Evolutionary conservation across 768 basidiomycete genomes (phyloP).

Genomic region (Rhizopogon vinicolor): DNA sequence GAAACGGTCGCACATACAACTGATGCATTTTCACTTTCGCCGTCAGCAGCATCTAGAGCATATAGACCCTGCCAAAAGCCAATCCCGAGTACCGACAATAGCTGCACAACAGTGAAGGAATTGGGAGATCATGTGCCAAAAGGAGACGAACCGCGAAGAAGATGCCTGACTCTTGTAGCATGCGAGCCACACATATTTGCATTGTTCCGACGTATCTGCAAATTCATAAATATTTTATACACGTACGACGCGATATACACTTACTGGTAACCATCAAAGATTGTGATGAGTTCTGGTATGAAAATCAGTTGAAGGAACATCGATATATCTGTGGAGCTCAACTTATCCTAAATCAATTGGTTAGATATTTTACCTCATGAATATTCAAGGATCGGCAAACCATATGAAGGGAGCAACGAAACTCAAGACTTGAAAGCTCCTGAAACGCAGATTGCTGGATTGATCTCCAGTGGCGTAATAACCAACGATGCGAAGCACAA

Average conservation of each 20-base stretch:
- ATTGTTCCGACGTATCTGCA: constrained; percentile 81
- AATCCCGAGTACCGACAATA: constrained; percentile 74
- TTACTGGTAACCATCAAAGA: constrained; percentile 80
- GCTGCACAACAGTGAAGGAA: constrained; percentile 32
- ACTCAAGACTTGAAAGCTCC: constrained; percentile 86
- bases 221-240: not conserved
- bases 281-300: constrained; percentile 61
- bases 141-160: constrained; percentile 71
- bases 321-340: constrained; percentile 22
- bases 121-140: not conserved
- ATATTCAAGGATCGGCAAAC: constrained; percentile 36
- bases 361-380: not conserved
- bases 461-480: constrained; percentile 32
- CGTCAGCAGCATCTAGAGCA: constrained; percentile 90
- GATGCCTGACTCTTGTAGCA: constrained; percentile 90
- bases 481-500: constrained; percentile 65
- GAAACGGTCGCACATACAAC: constrained; percentile 31
- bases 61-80: constrained; percentile 88
- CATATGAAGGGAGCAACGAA: constrained; percentile 87
- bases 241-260: constrained; percentile 9
- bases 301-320: not conserved
- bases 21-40: constrained; percentile 50
- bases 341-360: constrained; percentile 67
- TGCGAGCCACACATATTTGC: constrained; percentile 90
- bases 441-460: constrained; percentile 39